Base-by-base conservation (phyloP, 306 rosid species). In the Leucaena leucocephala region DNA sequence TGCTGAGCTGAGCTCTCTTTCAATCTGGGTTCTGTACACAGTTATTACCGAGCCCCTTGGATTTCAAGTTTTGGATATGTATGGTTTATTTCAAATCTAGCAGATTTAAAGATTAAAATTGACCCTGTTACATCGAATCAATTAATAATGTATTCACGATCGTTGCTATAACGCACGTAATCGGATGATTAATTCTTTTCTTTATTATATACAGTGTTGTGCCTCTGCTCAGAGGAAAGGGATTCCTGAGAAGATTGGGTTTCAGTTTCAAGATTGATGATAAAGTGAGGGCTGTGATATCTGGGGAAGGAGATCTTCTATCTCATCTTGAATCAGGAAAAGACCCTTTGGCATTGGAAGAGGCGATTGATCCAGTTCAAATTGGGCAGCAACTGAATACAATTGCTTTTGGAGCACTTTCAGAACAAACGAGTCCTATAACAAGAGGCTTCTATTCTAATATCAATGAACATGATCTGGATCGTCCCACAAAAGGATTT, bases 281-380 rank as follows among this genome's bases (percentile, higher is more conserved):
- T 17, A 71, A 59, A 72, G 84, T 82, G 66, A 79, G 84, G 69
- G 84, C 84, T 54, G 66, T 87, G 75, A 40, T 76, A 79, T 82
- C 85, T 73, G 89, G 85, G 42, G 90, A 85, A 78, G 89, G 81
- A 75, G 87, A 76, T 68, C 80, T 87, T 43, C 77, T 85, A 59
- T 81, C 89, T 72, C 78, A 42, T 50, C 39, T 74, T n/a, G 73
- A 74, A 19, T 2, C 45, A 11, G 73, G 42, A 57, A 43, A 44
- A 21, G 80, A 75, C 27, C 59, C 14, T 42, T 57, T 44, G 54
- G 52, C 59, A 6, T 75, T 68, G 66, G 12, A 61, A 27, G 39
- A 61, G 67, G 40, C 67, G 7, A 34, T 61, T 61, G 39, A 61
- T 33, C 67, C 40, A 12, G 5, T 33, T 33, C 7, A 61, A 61